Conservation (phyloP, 2,329 filamentous ascomycete species). For the Colletotrichum orchidophilum region DNA sequence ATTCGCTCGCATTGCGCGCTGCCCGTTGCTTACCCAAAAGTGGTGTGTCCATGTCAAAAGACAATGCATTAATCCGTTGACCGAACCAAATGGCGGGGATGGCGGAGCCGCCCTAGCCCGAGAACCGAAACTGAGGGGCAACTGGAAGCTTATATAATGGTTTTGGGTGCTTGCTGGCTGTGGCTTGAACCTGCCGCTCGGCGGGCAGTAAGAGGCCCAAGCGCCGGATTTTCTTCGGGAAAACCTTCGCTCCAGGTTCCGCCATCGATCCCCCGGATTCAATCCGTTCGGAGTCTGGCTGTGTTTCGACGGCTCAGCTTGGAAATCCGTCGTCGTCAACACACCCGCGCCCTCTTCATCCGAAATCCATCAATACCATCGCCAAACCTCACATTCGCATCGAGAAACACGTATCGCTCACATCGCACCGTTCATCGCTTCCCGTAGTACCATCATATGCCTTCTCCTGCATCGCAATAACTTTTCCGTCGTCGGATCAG, state of each 20-base stretch:
- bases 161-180: not conserved
- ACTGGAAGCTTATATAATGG: not conserved
- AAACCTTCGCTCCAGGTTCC: constrained; percentile 2
- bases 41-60: not conserved
- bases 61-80: not conserved
- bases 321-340: constrained; percentile 16
- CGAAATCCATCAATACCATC: constrained; percentile 25
- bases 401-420: not conserved
- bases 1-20: not conserved
- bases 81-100: constrained; percentile 1
- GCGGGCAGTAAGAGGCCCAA: not conserved
- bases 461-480: constrained; percentile 10
- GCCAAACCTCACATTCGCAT: not conserved
- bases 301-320: constrained; percentile 12
- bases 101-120: constrained; percentile 11
- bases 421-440: not conserved
- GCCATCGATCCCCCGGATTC: constrained; percentile 14
- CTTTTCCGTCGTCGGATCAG: constrained; percentile 22
- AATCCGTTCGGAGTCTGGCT: constrained; percentile 18
- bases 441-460: not conserved
- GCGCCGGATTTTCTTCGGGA: constrained; percentile 21
- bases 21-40: not conserved
- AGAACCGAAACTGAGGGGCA: not conserved
- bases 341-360: constrained; percentile 8
- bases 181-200: not conserved